These are phyloP conservation scores for Kodamaea sp. DNA, from an alignment of 1,139 yeast species.

Conservation along the genomic window DNA sequence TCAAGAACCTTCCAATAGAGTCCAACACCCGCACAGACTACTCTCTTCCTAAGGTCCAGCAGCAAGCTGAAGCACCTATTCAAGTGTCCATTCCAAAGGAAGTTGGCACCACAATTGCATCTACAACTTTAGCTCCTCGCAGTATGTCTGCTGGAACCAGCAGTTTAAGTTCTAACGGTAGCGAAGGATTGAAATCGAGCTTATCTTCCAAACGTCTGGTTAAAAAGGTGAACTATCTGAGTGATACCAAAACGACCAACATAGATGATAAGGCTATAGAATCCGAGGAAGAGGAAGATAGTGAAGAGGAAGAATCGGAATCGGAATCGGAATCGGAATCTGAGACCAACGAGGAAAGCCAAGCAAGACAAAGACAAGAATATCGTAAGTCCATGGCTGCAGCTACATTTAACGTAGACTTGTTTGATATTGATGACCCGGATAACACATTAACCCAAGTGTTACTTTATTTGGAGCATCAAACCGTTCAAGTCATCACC, in stretches of 20 bases:
- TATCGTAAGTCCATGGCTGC: conserved; percentile 54
- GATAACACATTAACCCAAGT: conserved; percentile 86
- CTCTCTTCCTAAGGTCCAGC: conserved; percentile 4
- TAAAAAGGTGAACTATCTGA: conserved; percentile 18
- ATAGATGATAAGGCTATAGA: conserved; percentile 9
- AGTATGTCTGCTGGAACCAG: conserved; percentile 2
- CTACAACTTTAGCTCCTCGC: too few species aligned
- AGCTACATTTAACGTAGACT: conserved; percentile 64
- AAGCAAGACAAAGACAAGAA: conserved; percentile 49
- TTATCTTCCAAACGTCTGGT: conserved; percentile 5
- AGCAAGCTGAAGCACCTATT: not conserved
- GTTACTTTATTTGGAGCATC: conserved; percentile 85
- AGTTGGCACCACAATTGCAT: not conserved
- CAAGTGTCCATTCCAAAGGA: not conserved
- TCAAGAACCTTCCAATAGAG: conserved; percentile 8
- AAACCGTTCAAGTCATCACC: conserved; percentile 87
- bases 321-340: conserved; percentile 17
- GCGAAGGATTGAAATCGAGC: conserved; percentile 9
- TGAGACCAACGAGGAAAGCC: conserved; percentile 22
- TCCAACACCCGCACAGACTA: conserved; percentile 5
- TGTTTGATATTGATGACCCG: conserved; percentile 81
- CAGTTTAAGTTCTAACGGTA: conserved; percentile 2
- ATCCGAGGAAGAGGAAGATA: conserved; percentile 8
- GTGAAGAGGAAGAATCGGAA: conserved; percentile 13
- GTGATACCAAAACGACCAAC: conserved; percentile 11